phyloP scores from a whole-genome alignment of 495 filamentous ascomycete genomes.

The Talaromyces ruber region DNA sequence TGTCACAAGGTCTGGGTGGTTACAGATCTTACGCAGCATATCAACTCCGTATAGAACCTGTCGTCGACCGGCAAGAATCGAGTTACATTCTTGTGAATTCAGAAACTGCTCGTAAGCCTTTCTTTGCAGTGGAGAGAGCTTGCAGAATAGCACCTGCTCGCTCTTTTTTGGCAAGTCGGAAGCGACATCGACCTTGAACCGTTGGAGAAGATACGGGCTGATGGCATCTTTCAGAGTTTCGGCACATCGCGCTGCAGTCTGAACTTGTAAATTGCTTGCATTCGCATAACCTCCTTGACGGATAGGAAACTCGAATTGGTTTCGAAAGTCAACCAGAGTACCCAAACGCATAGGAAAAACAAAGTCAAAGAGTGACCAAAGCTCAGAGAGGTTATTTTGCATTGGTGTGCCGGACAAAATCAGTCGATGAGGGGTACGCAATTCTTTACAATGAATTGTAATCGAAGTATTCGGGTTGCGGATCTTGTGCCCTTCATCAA shows the following conservation, averaged over 20 bases:
- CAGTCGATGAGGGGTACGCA: slow-evolving; percentile 77
- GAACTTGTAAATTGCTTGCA: slow-evolving; percentile 82
- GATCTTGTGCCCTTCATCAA: slow-evolving; percentile 97
- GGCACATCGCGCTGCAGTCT: slow-evolving; percentile 85
- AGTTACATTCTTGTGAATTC: slow-evolving; percentile 69
- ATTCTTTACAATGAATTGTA: slow-evolving; percentile 86
- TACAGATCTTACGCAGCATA: slow-evolving; percentile 90
- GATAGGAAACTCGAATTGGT: slow-evolving; percentile 88
- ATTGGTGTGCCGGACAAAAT: slow-evolving; percentile 96
- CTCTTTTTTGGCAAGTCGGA: slow-evolving; percentile 89
- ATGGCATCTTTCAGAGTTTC: slow-evolving; percentile 87
- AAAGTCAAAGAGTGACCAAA: slow-evolving; percentile 97
- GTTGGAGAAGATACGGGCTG: slow-evolving; percentile 84
- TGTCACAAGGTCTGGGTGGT: slow-evolving; percentile 83
- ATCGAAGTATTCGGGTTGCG: slow-evolving; percentile 89
- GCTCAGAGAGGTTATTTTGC: slow-evolving; percentile 93
- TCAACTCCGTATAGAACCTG: slow-evolving; percentile 84
- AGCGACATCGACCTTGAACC: slow-evolving; percentile 89
- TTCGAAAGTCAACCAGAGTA: slow-evolving; percentile 79
- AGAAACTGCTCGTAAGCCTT: slow-evolving; percentile 73
- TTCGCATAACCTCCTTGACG: slow-evolving; percentile 86
- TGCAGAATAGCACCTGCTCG: slow-evolving; percentile 93
- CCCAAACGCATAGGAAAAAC: slow-evolving; percentile 92
- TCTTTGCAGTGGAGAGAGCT: slow-evolving; percentile 68
- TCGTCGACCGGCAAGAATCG: slow-evolving; percentile 63